These are phyloP conservation scores for Ascodesmis nigricans DNA, from an alignment of 495 filamentous ascomycete species.

Conservation along the genomic window DNA sequence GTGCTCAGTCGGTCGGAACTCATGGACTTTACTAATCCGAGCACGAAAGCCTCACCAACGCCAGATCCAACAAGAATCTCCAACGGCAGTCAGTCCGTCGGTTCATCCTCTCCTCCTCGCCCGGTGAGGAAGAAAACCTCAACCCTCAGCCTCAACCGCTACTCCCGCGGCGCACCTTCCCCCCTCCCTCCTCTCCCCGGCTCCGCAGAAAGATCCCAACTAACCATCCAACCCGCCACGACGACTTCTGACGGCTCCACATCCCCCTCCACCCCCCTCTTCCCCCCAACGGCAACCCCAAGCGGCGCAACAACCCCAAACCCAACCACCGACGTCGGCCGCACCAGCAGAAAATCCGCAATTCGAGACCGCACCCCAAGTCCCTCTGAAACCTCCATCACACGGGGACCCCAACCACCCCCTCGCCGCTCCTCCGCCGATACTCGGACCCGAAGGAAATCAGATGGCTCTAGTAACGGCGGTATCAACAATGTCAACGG, in stretches of 20 bases:
- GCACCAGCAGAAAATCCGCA: too few species aligned
- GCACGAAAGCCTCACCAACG: too few species aligned
- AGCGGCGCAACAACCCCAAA: too few species aligned
- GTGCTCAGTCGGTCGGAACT: constrained; percentile 58
- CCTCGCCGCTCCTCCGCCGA: constrained; percentile 6
- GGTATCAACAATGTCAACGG: constrained; percentile 12
- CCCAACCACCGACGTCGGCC: too few species aligned
- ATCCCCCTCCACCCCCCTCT: constrained; percentile 24
- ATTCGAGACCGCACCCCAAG: constrained; percentile 27
- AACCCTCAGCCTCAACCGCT: constrained; percentile 23
- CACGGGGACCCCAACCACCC: constrained; percentile 4
- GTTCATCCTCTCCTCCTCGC: constrained; percentile 42
- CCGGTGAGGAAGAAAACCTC: constrained; percentile 33
- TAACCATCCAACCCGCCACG: constrained; percentile 12
- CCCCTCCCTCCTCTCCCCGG: too few species aligned
- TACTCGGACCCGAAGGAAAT: constrained; percentile 16
- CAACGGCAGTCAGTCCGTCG: constrained; percentile 15
- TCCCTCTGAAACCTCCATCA: constrained; percentile 21
- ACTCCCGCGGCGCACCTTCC: too few species aligned
- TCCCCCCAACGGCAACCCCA: constrained; percentile 6
- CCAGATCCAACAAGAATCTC: too few species aligned
- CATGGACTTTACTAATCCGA: constrained; percentile 45
- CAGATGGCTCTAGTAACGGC: constrained; percentile 12
- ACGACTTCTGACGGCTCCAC: constrained; percentile 19
- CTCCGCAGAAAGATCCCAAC: too few species aligned